Base-by-base conservation (phyloP, 2,329 filamentous ascomycete genomes). In the Fusarium piperis region DNA sequence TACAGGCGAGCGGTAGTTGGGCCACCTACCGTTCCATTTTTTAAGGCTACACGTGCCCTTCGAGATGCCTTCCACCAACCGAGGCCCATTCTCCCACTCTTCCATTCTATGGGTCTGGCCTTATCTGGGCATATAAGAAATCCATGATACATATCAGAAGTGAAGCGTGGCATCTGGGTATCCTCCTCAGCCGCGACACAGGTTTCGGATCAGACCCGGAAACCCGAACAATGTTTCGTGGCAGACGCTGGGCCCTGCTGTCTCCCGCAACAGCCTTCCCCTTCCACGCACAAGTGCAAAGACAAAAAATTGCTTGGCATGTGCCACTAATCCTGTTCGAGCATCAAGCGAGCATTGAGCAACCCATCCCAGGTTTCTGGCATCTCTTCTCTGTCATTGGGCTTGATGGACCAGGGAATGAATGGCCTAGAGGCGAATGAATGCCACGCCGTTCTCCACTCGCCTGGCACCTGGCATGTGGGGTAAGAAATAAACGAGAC, bases 221-320 rank as follows among this genome's bases (percentile, higher is more conserved):
- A 57, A 57, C 26, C 35, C 35, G 23, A 28, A 55, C 51, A 35
- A 20, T 68, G 59, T 62, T 55, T 69, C 36, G 56, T 58, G 55
- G 55, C 36, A 44, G 55, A 58, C 36, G n/a, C 28, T 41, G 18
- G 15, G 32, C 15, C 51, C 30, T 69, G 44, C 44, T 62, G 26
- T 41, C 57, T 53, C 44, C 65, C 33, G 63, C 60, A 60, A 66
- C 44, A 58, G 30, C 59, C 20, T 51, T 51, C 26, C 44, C 44
- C n/a, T 57, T 32, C 33, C 52, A 41, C 38, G 52, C 57, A 55
- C 48, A 51, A 70, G 60, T 33, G 46, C 64, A 70, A 64, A 61
- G 35, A 57, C 35, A 53, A 70, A 64, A 48, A 67, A 59, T 48
- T 68, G 30, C 55, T 70, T 72, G 65, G 59, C 62, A 70, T 70